These are phyloP conservation scores for Themeda triandra DNA, from an alignment of 176 grass and related monocot genomes.

Conservation along the genomic window DNA sequence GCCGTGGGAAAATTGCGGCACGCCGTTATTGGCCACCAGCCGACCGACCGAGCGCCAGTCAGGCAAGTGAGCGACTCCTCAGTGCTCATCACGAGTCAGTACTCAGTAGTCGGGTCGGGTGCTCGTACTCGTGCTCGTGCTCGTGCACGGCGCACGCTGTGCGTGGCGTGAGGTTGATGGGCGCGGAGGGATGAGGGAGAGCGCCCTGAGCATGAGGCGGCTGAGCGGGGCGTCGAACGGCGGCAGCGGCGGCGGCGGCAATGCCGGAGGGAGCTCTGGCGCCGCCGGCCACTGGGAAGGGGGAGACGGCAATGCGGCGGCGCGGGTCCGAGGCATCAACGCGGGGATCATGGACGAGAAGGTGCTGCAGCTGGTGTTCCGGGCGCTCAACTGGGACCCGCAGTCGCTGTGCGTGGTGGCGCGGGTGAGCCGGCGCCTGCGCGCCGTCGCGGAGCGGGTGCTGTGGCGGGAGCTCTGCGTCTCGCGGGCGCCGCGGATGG, in stretches of 20 bases:
- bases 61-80: not conserved
- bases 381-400: slow-evolving; percentile 63
- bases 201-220: not conserved
- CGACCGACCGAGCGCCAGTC: not conserved
- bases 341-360: slow-evolving; percentile 66
- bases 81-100: not conserved
- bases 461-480: slow-evolving; percentile 72
- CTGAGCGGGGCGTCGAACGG: slow-evolving; percentile 13
- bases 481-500: slow-evolving; percentile 62
- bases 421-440: slow-evolving; percentile 55
- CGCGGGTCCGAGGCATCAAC: slow-evolving; percentile 34
- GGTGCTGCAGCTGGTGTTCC: slow-evolving; percentile 60
- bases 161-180: not conserved
- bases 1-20: not conserved
- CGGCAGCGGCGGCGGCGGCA: not conserved
- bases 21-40: not conserved
- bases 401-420: slow-evolving; percentile 43
- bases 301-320: not conserved
- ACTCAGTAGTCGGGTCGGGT: not conserved
- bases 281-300: slow-evolving; percentile 5
- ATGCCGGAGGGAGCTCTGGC: not conserved
- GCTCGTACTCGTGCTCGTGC: no score
- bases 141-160: not conserved
- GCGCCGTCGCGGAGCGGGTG: slow-evolving; percentile 59
- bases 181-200: slow-evolving; percentile 24